These are phyloP conservation scores for Fusarium neocosmosporiellum DNA, from an alignment of 2,329 filamentous ascomycete species.

Conservation along the genomic window DNA sequence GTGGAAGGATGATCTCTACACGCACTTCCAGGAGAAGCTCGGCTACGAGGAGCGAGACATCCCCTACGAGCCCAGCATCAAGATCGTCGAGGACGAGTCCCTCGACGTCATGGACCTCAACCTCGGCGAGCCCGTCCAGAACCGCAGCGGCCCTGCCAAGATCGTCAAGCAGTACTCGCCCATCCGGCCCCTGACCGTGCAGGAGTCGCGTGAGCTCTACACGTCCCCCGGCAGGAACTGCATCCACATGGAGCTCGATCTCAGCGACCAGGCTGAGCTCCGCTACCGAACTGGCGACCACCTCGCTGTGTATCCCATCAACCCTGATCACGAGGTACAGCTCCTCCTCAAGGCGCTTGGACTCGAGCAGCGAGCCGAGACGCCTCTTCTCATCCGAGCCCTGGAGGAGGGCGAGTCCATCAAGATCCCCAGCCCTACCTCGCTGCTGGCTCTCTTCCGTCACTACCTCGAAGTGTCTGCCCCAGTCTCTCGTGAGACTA, in stretches of 20 bases:
- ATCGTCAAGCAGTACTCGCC: constrained; percentile 37
- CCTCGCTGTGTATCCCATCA: constrained; percentile 53
- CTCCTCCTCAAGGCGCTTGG: constrained; percentile 46
- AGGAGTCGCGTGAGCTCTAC: constrained; percentile 32
- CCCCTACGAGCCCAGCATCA: constrained; percentile 35
- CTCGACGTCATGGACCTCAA: constrained; percentile 37
- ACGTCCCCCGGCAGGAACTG: constrained; percentile 43
- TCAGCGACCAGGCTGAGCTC: constrained; percentile 43
- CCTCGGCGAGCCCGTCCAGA: constrained; percentile 37
- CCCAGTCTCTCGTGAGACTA: constrained; percentile 54
- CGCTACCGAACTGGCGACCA: constrained; percentile 55
- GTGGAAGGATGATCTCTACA: constrained; percentile 49
- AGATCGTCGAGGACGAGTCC: constrained; percentile 36
- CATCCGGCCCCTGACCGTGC: constrained; percentile 26
- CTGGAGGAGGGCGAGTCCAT: constrained; percentile 28
- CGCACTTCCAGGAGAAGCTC: constrained; percentile 30
- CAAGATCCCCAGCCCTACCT: constrained; percentile 53
- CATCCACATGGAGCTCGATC: constrained; percentile 52
- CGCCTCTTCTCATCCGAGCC: constrained; percentile 38
- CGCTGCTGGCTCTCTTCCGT: constrained; percentile 52
- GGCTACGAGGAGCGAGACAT: constrained; percentile 37
- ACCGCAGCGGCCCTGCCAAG: constrained; percentile 32
- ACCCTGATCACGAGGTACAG: constrained; percentile 49
- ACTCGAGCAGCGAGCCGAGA: constrained; percentile 30
- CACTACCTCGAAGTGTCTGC: constrained; percentile 59